Evolutionary conservation across 2,329 filamentous ascomycete species (phyloP).

Genomic region (Epichloe gansuensis): DNA sequence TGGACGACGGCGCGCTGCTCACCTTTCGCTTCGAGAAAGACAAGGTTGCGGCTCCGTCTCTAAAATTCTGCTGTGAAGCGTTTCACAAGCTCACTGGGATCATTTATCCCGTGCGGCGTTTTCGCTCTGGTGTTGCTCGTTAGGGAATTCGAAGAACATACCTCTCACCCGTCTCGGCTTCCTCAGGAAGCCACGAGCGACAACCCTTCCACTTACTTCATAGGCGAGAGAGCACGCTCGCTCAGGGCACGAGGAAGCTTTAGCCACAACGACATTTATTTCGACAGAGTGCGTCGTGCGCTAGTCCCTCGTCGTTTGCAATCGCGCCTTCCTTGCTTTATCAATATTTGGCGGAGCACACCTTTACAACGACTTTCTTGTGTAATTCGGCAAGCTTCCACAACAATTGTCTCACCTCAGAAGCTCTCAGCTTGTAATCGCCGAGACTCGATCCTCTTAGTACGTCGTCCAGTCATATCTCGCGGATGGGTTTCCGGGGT

Average conservation of each 20-base stretch:
- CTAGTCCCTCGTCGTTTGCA: neutral
- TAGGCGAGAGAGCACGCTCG: neutral
- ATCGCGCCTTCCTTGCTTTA: neutral
- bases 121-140: neutral
- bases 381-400: slow-evolving; percentile 1
- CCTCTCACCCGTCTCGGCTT: neutral
- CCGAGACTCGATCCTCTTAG: slow-evolving; percentile 7
- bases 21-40: neutral
- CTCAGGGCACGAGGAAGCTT: neutral
- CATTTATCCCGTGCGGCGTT: neutral
- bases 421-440: slow-evolving; percentile 7
- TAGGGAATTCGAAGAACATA: neutral
- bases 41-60: neutral
- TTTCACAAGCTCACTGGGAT: neutral
- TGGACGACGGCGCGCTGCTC: neutral
- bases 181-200: neutral
- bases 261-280: neutral
- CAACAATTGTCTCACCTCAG: neutral
- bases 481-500: neutral
- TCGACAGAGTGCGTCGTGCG: neutral
- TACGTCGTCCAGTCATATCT: neutral
- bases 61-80: neutral
- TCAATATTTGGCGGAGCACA: neutral
- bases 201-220: neutral
- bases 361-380: slow-evolving; percentile 3